These are phyloP conservation scores for Calocybe gangraenosa DNA, from an alignment of 768 basidiomycete species.

Conservation along the genomic window DNA sequence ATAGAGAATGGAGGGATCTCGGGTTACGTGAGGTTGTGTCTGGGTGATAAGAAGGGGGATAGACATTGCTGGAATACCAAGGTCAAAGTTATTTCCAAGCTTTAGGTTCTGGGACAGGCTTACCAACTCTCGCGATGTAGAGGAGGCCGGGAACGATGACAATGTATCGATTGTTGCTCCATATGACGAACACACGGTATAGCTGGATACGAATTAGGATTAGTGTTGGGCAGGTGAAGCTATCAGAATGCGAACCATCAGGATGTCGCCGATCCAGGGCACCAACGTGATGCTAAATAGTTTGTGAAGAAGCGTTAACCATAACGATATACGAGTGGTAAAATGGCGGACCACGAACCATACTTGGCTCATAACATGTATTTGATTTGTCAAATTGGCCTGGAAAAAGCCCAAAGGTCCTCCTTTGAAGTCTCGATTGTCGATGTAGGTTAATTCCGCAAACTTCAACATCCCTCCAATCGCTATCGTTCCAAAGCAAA, in stretches of 20 bases:
- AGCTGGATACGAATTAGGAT: conserved; percentile 8
- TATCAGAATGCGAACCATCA: conserved; percentile 13
- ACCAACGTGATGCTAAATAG: conserved; percentile 12
- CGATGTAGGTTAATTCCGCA: conserved; percentile 15
- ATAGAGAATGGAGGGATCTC: conserved; percentile 6
- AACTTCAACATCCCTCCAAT: conserved; percentile 17
- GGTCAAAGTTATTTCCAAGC: no score
- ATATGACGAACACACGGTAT: conserved; percentile 16
- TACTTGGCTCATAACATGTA: conserved; percentile 17
- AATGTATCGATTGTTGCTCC: conserved; percentile 13
- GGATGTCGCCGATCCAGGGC: conserved; percentile 19
- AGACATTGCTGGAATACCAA: conserved; percentile 20
- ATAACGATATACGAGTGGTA: background rate
- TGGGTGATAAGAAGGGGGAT: conserved; percentile 17
- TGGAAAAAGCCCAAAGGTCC: conserved; percentile 9
- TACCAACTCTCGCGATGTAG: conserved; percentile 16
- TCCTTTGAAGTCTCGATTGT: conserved; percentile 4
- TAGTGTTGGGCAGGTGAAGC: no score
- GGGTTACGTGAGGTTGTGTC: conserved; percentile 4
- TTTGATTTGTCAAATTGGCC: conserved; percentile 7
- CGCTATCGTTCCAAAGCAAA: conserved; percentile 15
- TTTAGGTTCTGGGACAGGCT: conserved; percentile 1
- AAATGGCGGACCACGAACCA: conserved; percentile 6
- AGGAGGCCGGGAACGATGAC: conserved; percentile 13
- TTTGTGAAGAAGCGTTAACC: background rate